phyloP scores from a whole-genome alignment of 176 grass and related monocot species.

The Eremochloa ophiuroides region DNA sequence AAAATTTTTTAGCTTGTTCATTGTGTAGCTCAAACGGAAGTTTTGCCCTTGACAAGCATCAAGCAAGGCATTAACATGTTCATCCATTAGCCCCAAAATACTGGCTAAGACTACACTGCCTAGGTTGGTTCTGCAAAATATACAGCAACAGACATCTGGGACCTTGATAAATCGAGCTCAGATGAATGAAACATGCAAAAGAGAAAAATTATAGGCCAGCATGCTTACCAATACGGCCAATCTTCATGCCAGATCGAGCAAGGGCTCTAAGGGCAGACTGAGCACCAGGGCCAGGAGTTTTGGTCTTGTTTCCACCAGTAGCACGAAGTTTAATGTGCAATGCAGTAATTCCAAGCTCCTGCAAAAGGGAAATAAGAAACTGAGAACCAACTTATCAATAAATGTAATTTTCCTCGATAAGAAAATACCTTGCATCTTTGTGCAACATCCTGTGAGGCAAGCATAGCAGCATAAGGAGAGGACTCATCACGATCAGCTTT shows the following conservation, averaged over 20 bases:
- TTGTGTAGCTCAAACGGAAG: neutral
- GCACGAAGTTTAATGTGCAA: constrained; percentile 54
- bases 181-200: neutral
- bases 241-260: constrained; percentile 56
- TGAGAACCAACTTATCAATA: neutral
- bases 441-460: constrained; percentile 63
- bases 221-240: constrained; percentile 52
- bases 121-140: neutral
- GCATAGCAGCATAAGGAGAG: constrained; percentile 63
- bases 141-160: neutral
- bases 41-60: neutral
- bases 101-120: neutral
- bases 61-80: neutral
- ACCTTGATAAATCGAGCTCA: neutral
- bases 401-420: neutral
- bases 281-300: constrained; percentile 45
- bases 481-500: constrained; percentile 67
- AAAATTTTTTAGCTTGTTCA: neutral
- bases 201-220: no score
- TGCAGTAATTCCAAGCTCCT: constrained; percentile 53
- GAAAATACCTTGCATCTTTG: constrained; percentile 55
- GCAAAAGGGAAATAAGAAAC: neutral
- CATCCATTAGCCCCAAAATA: neutral
- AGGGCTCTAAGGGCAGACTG: constrained; percentile 50
- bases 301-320: constrained; percentile 59